phyloP scores from a whole-genome alignment of 768 basidiomycete species.

The Suillus subaureus region DNA sequence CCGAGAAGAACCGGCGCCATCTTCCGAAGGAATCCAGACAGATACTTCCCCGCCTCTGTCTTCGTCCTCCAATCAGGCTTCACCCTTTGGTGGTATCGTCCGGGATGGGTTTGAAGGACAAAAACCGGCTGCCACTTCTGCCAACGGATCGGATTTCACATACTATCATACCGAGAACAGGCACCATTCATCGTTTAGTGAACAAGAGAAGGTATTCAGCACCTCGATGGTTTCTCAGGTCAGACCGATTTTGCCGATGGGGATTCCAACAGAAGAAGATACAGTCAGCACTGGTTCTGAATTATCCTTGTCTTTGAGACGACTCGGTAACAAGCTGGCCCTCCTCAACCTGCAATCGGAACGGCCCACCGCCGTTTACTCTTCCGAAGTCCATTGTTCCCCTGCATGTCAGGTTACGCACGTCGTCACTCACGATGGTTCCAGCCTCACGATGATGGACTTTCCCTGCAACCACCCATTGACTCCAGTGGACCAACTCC shows the following conservation, averaged over 20 bases:
- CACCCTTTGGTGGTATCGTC: conserved; percentile 9
- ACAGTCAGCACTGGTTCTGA: conserved; percentile 19
- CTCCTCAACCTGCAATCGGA: conserved; percentile 22
- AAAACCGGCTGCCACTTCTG: not conserved
- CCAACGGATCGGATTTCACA: not conserved
- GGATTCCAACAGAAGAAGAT: conserved; percentile 14
- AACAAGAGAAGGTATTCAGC: conserved; percentile 12
- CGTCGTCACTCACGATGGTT: conserved; percentile 16
- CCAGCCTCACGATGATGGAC: conserved; percentile 10
- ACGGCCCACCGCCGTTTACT: conserved; percentile 16
- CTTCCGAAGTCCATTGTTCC: conserved; percentile 16
- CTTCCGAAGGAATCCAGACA: conserved; percentile 4
- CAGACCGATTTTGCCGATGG: conserved; percentile 5
- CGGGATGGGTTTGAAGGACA: conserved; percentile 3
- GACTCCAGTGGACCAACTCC: conserved; percentile 31
- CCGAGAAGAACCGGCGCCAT: conserved; percentile 4
- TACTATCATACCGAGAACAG: not conserved
- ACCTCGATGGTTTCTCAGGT: conserved; percentile 12
- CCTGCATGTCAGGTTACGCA: conserved; percentile 20
- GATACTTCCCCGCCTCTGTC: conserved; percentile 11
- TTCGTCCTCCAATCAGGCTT: conserved; percentile 10
- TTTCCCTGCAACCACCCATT: conserved; percentile 16
- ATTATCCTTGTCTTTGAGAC: conserved; percentile 35
- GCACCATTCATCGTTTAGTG: conserved; percentile 6
- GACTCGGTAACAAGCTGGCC: conserved; percentile 33